Evolutionary conservation across 2,329 filamentous ascomycete genomes (phyloP).

Genomic region (Venturia asperata): DNA sequence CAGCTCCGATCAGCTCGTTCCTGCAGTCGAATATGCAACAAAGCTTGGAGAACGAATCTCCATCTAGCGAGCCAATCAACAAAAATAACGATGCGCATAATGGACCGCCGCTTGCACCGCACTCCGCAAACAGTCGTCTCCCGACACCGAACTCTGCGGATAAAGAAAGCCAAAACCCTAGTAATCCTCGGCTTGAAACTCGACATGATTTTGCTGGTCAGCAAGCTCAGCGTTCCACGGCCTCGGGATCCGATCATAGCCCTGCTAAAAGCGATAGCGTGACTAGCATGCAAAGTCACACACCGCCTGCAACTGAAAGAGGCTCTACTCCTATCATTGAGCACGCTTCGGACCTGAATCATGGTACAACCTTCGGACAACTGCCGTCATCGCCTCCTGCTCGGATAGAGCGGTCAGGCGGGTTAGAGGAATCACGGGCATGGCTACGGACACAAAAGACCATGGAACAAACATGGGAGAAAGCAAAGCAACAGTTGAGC

Average conservation of each 20-base stretch:
- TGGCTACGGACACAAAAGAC: constrained; percentile 5
- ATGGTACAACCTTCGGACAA: neutral
- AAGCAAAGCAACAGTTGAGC: constrained; percentile 12
- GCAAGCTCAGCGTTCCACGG: neutral
- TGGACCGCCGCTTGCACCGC: neutral
- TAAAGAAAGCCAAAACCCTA: neutral
- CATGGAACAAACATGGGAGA: constrained; percentile 8
- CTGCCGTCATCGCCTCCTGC: constrained; percentile 2
- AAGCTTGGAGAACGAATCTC: neutral
- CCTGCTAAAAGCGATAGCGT: constrained; percentile 12
- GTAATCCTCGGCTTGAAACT: neutral
- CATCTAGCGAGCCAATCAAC: neutral
- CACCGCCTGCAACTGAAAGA: constrained; percentile 6
- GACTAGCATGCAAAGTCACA: constrained; percentile 14
- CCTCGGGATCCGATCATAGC: neutral
- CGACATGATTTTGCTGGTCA: neutral
- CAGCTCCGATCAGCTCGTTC: neutral
- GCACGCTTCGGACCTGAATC: neutral
- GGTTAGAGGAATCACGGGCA: neutral
- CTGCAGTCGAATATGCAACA: neutral
- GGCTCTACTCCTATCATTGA: neutral
- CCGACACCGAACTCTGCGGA: constrained; percentile 16
- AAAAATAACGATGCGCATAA: neutral
- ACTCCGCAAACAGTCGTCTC: constrained; percentile 16
- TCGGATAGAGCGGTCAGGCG: neutral